Base-by-base conservation (phyloP, 176 grass and related monocot species). In the Tillandsia leiboldiana region DNA sequence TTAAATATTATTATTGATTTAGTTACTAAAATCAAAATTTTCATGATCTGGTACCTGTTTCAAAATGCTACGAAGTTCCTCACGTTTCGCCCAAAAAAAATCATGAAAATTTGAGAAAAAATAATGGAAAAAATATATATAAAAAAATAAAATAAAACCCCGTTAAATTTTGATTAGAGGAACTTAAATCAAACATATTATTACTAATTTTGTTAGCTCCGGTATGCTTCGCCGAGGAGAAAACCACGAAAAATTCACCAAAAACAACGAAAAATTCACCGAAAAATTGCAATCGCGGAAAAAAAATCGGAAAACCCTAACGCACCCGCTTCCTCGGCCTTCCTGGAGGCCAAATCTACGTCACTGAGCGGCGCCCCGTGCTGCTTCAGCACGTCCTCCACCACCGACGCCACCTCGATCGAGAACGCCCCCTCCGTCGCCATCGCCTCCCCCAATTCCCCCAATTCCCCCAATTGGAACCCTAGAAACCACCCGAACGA, bases 301-400 rank as follows among this genome's bases (percentile, higher is more conserved):
- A 56, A 3, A 14, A 28, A 18, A 58, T 14, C 48, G 14, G 23
- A 12, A 12, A 52, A 66, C 27, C 8, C 11, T 18, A 58, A 80
- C 81, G 70, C 66, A 91, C 89, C 84, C 14, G 85, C 84, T 63
- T 82, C 84, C 79, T 91, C 72, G 1, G 79, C 73, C 79, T 87
- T 91, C 76, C 82, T 73, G 52, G 84, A 85, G 10, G 82, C 73
- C 70, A 91, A 76, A 73, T 87, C 75, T 11, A 82, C 68, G 53
- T 79, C 72, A 66, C 79, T 71, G 49, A 64, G 67, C 50, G 48
- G 2, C 12, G 48, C 52, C 53, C 65, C 73, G 20, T 56, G 70
- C 51, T 74, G 65, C 52, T 59, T 68, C n/a, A 77, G 65, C 65
- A 61, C 65, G 15, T 77, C 74, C 65, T 77, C 74, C 6, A 77